Evolutionary conservation across 2,329 filamentous ascomycete genomes (phyloP).

Genomic region (Orbilia brochopaga): DNA sequence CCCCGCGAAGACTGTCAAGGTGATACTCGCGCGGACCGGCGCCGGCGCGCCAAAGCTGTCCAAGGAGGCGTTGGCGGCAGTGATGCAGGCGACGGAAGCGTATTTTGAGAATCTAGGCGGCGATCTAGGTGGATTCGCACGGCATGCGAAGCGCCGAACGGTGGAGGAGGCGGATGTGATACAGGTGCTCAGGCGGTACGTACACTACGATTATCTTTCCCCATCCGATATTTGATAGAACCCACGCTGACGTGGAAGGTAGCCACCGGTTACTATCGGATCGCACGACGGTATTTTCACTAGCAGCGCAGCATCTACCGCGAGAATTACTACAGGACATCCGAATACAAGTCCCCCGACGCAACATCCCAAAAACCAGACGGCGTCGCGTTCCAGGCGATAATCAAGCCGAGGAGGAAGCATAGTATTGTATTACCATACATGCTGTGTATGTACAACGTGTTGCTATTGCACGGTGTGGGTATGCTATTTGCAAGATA

Average conservation of each 20-base stretch:
- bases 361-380: constrained; percentile 21
- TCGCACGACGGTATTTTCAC: constrained; percentile 76
- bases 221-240: not conserved
- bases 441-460: too few species aligned
- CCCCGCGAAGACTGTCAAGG: constrained; percentile 74
- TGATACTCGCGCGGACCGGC: constrained; percentile 57
- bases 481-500: too few species aligned
- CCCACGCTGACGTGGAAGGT: not conserved
- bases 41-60: constrained; percentile 62
- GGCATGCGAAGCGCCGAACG: constrained; percentile 80
- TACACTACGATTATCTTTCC: constrained; percentile 43
- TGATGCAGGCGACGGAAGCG: constrained; percentile 84
- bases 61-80: constrained; percentile 74
- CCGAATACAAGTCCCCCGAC: constrained; percentile 65
- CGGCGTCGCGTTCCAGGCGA: constrained; percentile 23
- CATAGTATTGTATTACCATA: not conserved
- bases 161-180: constrained; percentile 85
- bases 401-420: constrained; percentile 12
- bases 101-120: constrained; percentile 88
- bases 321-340: constrained; percentile 82
- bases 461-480: too few species aligned
- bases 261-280: constrained; percentile 79
- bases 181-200: constrained; percentile 81
- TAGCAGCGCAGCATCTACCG: constrained; percentile 82
- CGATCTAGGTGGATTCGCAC: constrained; percentile 78